Conservation (phyloP, 805 yeast genomes). For the Yamadazyma akitaensis region DNA sequence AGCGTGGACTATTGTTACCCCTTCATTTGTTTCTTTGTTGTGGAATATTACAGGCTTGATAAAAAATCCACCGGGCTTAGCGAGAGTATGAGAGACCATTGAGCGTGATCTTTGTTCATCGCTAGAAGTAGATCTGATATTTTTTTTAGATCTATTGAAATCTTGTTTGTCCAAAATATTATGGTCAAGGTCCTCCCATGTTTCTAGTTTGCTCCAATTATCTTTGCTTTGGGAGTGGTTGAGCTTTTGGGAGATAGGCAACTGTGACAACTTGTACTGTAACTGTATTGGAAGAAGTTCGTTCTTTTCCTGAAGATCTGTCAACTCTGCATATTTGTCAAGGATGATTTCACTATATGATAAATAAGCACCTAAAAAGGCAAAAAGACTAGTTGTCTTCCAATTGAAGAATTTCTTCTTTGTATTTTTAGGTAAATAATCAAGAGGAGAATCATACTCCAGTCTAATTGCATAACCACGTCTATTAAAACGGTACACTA, state of each 20-base stretch:
- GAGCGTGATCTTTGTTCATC: conserved; percentile 17
- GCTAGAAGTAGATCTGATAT: background rate
- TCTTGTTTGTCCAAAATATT: conserved; percentile 29
- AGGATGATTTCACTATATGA: conserved; percentile 27
- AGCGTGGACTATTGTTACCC: conserved; percentile 66
- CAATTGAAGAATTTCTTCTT: conserved; percentile 27
- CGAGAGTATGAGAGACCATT: conserved; percentile 44
- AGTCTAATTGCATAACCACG: conserved; percentile 23
- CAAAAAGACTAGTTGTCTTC: conserved; percentile 23
- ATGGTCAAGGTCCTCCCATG: conserved; percentile 43
- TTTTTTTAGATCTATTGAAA: conserved; percentile 7
- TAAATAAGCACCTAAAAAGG: conserved; percentile 20
- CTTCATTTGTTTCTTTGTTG: conserved; percentile 52
- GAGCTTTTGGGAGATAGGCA: conserved; percentile 53
- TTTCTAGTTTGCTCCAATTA: conserved; percentile 43
- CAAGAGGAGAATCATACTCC: conserved; percentile 31
- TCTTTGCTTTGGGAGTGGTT: conserved; percentile 42
- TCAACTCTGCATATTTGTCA: conserved; percentile 22
- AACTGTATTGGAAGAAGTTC: conserved; percentile 35
- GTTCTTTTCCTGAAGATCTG: conserved; percentile 19
- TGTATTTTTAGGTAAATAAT: conserved; percentile 19
- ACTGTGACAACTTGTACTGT: conserved; percentile 43
- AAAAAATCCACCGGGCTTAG: conserved; percentile 76
- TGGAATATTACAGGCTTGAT: conserved; percentile 69
- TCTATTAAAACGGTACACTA: background rate